Evolutionary conservation across 306 rosid genomes (phyloP).

Genomic region (Prunus davidiana): DNA sequence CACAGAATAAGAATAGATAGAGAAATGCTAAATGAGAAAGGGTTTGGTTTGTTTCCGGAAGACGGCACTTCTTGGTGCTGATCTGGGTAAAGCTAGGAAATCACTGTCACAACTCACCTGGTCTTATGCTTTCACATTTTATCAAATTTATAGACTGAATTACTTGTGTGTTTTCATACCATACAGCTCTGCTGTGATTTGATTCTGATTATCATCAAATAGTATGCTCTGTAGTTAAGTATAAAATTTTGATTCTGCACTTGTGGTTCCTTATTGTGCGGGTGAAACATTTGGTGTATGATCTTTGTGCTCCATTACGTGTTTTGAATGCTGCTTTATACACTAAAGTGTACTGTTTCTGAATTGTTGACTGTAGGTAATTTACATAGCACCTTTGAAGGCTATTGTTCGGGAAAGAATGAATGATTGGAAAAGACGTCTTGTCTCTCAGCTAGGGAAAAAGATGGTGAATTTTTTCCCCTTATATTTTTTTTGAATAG

Average conservation of each 20-base stretch:
- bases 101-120: background rate
- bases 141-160: background rate
- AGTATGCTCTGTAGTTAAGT: background rate
- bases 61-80: background rate
- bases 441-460: slow-evolving; percentile 81
- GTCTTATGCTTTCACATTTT: background rate
- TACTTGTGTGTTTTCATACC: background rate
- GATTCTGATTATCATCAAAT: background rate
- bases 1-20: background rate
- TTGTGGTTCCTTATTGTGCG: background rate
- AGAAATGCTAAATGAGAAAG: background rate
- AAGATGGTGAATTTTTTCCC: slow-evolving; percentile 50
- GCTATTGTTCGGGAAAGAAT: slow-evolving; percentile 98
- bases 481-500: background rate
- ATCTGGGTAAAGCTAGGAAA: background rate
- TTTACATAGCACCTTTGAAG: slow-evolving; percentile 96
- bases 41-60: background rate
- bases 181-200: background rate
- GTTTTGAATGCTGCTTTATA: slow-evolving; percentile 16
- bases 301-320: background rate
- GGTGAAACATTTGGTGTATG: background rate
- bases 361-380: slow-evolving; percentile 53
- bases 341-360: slow-evolving; percentile 8
- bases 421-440: slow-evolving; percentile 85
- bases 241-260: background rate